These are phyloP conservation scores for Backusella sp. DNA, from an alignment of 192 early-diverging fungal species.

Conservation along the genomic window DNA sequence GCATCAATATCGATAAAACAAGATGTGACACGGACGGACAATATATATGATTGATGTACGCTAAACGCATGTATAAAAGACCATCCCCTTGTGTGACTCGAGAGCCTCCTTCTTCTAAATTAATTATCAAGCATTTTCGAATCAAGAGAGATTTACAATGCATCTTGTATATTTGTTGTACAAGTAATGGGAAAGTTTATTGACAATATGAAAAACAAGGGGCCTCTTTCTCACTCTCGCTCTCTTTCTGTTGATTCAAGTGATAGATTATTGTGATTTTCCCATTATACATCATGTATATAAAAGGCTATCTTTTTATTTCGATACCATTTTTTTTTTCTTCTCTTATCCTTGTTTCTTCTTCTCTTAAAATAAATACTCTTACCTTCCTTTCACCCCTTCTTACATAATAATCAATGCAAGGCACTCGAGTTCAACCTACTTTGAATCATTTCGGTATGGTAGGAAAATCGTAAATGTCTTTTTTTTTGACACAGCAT, in stretches of 20 bases:
- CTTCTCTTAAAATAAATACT: background rate
- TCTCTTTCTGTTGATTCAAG: background rate
- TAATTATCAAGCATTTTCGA: background rate
- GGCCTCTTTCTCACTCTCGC: background rate
- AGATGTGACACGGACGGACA: background rate
- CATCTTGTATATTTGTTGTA: conserved; percentile 4
- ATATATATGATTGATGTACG: background rate
- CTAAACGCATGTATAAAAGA: background rate
- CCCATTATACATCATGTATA: background rate
- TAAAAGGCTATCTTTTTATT: background rate
- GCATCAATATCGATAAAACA: background rate
- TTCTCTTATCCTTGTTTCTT: background rate
- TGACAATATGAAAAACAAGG: background rate
- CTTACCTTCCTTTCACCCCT: background rate
- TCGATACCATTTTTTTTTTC: background rate
- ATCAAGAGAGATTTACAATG: background rate
- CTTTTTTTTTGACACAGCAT: background rate
- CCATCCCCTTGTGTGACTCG: background rate
- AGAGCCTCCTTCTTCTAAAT: background rate
- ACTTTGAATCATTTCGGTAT: conserved; percentile 2
- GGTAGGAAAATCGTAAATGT: background rate
- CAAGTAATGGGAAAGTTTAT: background rate
- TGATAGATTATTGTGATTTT: background rate
- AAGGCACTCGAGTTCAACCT: background rate
- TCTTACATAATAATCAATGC: background rate